Percentiles rank a stretch among this genome's conserved stretches.
These are phyloP conservation scores for Perkinsus olseni DNA, from an alignment of 169 alveolate species.

Conservation along the genomic window DNA sequence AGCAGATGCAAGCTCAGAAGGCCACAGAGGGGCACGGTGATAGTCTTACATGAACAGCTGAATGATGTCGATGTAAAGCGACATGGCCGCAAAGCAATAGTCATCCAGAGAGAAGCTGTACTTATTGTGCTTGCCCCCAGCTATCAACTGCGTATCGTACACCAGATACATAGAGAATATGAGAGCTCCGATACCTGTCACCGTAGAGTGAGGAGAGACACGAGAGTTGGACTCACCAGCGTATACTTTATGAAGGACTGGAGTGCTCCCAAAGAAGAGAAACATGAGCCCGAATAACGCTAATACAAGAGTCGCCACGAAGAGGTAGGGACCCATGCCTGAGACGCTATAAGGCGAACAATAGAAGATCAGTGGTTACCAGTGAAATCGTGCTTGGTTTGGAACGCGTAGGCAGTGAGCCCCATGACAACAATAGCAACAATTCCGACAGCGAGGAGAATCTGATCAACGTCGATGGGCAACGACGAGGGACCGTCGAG, in stretches of 20 bases:
- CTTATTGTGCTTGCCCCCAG: constrained; percentile 71
- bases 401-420: constrained; percentile 54
- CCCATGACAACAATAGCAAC: constrained; percentile 49
- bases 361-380: constrained; percentile 37
- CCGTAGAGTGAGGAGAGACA: not conserved
- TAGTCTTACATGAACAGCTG: constrained; percentile 49
- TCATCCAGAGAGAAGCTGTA: constrained; percentile 72
- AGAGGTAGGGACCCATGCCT: constrained; percentile 21
- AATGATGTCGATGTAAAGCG: constrained; percentile 70
- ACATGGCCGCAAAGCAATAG: constrained; percentile 69
- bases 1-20: not conserved
- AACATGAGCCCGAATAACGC: constrained; percentile 15
- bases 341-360: not conserved
- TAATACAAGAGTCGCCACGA: constrained; percentile 21
- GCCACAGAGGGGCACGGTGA: not conserved
- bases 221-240: not conserved
- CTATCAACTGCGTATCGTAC: constrained; percentile 66
- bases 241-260: constrained; percentile 5
- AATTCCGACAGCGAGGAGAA: constrained; percentile 53
- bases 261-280: not conserved
- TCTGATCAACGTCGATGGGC: not conserved
- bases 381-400: constrained; percentile 63
- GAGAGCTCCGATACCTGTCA: constrained; percentile 55
- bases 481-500: not conserved
- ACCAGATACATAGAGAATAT: constrained; percentile 69